Percentiles rank a stretch among this genome's conserved stretches.
These are phyloP conservation scores for Acacia confusa DNA, from an alignment of 306 rosid genomes.

Conservation along the genomic window DNA sequence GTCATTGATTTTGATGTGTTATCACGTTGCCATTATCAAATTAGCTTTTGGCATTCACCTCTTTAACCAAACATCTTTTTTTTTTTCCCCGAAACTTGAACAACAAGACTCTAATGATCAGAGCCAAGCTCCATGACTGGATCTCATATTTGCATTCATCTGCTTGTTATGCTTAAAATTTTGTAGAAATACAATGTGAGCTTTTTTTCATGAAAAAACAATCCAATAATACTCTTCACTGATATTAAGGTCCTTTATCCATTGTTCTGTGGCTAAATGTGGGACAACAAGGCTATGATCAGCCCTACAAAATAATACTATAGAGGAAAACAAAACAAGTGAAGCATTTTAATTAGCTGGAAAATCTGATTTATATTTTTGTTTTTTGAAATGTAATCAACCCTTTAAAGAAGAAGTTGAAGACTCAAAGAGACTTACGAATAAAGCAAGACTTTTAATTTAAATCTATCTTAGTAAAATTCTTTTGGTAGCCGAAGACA, in stretches of 20 bases:
- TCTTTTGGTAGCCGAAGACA: too few relatives aligned
- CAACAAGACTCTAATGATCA: slow-evolving; percentile 43
- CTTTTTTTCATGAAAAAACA: not conserved
- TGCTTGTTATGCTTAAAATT: slow-evolving; percentile 21
- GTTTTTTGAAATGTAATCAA: too few relatives aligned
- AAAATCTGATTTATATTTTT: too few relatives aligned
- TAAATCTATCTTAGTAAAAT: too few relatives aligned
- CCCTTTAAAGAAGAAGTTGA: too few relatives aligned
- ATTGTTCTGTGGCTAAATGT: not conserved
- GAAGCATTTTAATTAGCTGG: too few relatives aligned
- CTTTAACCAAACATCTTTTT: not conserved
- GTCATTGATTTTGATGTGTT: not conserved
- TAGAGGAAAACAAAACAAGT: not conserved
- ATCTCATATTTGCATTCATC: not conserved
- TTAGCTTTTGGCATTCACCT: slow-evolving; percentile 15
- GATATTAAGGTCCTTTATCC: not conserved
- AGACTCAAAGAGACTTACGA: too few relatives aligned
- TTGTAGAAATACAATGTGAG: slow-evolving; percentile 36
- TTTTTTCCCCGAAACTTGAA: slow-evolving; percentile 49
- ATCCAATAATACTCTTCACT: not conserved
- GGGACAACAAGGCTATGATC: not conserved
- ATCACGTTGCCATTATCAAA: not conserved
- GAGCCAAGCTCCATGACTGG: slow-evolving; percentile 37
- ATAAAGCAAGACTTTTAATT: too few relatives aligned
- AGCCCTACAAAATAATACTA: not conserved